Percentiles rank a stretch among this genome's conserved stretches.
Evolutionary conservation across 352 stramenopile species (phyloP).

Genomic region (Phytophthora fragariaefolia): DNA sequence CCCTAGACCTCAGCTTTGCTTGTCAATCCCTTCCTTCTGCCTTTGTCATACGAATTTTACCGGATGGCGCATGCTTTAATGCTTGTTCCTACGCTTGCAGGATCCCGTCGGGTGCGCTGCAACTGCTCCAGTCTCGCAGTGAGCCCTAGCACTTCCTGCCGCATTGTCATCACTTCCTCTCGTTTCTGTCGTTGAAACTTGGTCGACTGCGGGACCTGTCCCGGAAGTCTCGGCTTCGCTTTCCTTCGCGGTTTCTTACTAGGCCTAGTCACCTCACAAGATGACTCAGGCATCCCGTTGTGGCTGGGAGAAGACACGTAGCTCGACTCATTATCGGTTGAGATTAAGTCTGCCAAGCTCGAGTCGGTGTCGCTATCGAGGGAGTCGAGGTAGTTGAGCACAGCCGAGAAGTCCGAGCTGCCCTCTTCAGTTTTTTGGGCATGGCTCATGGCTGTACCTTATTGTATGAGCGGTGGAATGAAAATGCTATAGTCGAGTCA

Average conservation of each 20-base stretch:
- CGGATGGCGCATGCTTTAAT: constrained; percentile 3
- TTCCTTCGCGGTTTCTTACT: background rate
- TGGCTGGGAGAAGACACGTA: background rate
- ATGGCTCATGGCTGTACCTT: constrained; percentile 1
- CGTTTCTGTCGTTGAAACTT: constrained; percentile 19
- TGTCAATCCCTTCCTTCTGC: constrained; percentile 13
- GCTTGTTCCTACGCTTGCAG: too few species aligned
- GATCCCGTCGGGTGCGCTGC: constrained; percentile 3
- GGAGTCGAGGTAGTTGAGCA: constrained; percentile 17
- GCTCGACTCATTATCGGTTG: background rate
- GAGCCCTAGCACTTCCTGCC: constrained; percentile 16
- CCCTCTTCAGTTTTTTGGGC: background rate
- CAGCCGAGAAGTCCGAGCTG: constrained; percentile 1
- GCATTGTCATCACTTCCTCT: constrained; percentile 9
- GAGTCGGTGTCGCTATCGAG: constrained; percentile 12
- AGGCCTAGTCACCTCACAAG: background rate
- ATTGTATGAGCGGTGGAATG: background rate
- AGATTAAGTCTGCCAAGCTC: background rate
- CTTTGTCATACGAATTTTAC: constrained; percentile 10
- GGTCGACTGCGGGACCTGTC: constrained; percentile 18
- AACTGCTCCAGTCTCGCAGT: constrained; percentile 10
- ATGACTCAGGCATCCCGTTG: background rate
- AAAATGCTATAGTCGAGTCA: background rate
- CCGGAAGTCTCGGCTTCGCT: constrained; percentile 2
- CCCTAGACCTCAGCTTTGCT: constrained; percentile 12